Evolutionary conservation across 2,329 filamentous ascomycete species (phyloP), one percentile per base, ranked within the genome.

Genomic region (Fusarium irregulare): DNA sequence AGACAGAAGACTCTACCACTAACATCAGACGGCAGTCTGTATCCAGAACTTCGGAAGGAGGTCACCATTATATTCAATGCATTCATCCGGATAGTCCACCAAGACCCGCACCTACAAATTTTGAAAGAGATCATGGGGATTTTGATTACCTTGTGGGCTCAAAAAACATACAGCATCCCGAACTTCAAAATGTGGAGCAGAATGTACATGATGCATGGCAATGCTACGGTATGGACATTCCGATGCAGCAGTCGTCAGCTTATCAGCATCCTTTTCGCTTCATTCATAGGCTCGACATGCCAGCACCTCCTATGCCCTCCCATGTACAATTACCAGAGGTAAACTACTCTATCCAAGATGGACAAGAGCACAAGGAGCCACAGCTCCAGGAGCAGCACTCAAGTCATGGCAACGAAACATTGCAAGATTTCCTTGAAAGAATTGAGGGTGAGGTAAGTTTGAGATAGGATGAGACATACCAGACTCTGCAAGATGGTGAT

Each of bases 381-480:
- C 21, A 32, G 21, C 3, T n/a, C 41, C 16, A 16, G 18, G 18
- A 20, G 9, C 21, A 23, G 30, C 12, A 20, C 25, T 34, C 12
- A 12, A 28, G 56, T 18, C 37, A 50, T n/a, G n/a, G 27, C 4
- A 56, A 57, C 6, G 76, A 78, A 61, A 72, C 59, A 13, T 48
- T 76, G 14, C 51, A 56, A 6, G 72, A 76, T 9, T 78, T 72
- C 37, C 76, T 79, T 37, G 50, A 70, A 11, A 72, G 74, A 64
- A 73, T 77, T 30, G 76, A 79, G 47, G 53, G 28, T 1, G 76
- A 79, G 53, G 55, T 58, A 21, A 48, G 59, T 46, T 46, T 53
- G 18, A 56, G 37, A n/a, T 63, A 58, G 56, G 30, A 64, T 16
- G 54, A 62, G 12, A 18, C 30, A 16, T 46, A 57, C 25, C 46